These are phyloP conservation scores for Phialophora chinensis DNA, from an alignment of 2,329 filamentous ascomycete genomes.

Conservation along the genomic window DNA sequence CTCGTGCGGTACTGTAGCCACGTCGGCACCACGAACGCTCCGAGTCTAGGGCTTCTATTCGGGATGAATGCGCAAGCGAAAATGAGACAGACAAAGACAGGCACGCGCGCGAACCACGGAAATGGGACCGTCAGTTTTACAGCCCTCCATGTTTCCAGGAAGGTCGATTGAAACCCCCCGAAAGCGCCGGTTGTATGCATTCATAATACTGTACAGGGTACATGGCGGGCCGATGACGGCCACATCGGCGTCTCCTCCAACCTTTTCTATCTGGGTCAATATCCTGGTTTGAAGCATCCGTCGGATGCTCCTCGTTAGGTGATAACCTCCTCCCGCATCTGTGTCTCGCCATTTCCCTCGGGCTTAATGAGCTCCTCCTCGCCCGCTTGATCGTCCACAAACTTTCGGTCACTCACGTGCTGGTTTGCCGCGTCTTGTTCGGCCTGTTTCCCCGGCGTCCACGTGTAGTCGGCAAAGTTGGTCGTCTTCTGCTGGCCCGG, in stretches of 20 bases:
- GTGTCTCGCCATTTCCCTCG: constrained; percentile 41
- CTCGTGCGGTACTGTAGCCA: too few relatives aligned
- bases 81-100: neutral
- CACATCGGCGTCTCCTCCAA: neutral
- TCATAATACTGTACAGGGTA: constrained; percentile 10
- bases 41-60: neutral
- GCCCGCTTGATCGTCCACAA: constrained; percentile 70
- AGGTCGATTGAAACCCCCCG: neutral
- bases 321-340: constrained; percentile 30
- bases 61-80: neutral
- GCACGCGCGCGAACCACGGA: too few relatives aligned
- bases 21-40: too few relatives aligned
- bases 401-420: constrained; percentile 87
- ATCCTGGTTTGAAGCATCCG: neutral
- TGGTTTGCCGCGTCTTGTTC: constrained; percentile 50
- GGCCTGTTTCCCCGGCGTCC: constrained; percentile 66
- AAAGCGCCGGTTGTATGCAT: constrained; percentile 6
- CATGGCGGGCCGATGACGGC: neutral
- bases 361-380: constrained; percentile 73
- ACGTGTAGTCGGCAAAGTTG: constrained; percentile 85
- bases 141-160: neutral
- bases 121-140: neutral
- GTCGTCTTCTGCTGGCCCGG: constrained; percentile 78
- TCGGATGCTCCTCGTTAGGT: constrained; percentile 16
- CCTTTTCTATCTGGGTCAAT: neutral